Evolutionary conservation across 108 stramenopile species (phyloP).

Genomic region (Skeletonema tropicum): DNA sequence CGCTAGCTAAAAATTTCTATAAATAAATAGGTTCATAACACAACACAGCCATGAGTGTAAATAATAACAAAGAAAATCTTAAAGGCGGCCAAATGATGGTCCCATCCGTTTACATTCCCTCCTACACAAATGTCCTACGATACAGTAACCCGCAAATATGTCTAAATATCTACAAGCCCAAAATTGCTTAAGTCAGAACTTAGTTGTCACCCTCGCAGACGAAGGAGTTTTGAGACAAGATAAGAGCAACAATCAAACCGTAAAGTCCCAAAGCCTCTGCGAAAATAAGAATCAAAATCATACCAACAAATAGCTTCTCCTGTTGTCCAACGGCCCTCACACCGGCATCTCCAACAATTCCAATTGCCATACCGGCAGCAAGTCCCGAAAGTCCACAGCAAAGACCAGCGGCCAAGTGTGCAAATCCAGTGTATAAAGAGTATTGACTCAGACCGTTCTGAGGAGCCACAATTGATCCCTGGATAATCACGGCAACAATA

Average conservation of each 20-base stretch:
- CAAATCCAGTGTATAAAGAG: conserved; percentile 68
- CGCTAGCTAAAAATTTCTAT: background rate
- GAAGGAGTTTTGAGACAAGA: conserved; percentile 61
- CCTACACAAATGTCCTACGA: conserved; percentile 1
- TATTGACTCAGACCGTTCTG: conserved; percentile 50
- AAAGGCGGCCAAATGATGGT: background rate
- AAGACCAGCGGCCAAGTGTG: conserved; percentile 76
- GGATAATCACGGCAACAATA: conserved; percentile 83
- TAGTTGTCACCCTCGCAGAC: conserved; percentile 83
- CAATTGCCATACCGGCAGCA: conserved; percentile 80
- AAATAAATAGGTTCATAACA: background rate
- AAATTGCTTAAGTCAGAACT: conserved; percentile 13
- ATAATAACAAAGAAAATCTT: conserved; percentile 4
- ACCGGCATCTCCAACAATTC: conserved; percentile 78
- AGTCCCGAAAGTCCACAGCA: conserved; percentile 87
- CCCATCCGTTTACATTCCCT: conserved; percentile 30
- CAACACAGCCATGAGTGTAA: background rate
- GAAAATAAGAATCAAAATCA: conserved; percentile 91
- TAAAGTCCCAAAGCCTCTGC: conserved; percentile 86
- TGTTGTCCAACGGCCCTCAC: conserved; percentile 71
- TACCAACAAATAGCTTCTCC: conserved; percentile 71
- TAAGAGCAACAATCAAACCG: conserved; percentile 69
- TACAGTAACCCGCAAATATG: conserved; percentile 9
- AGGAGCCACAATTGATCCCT: conserved; percentile 55
- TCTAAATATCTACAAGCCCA: background rate